These are phyloP conservation scores for Amaranthus palmeri DNA, from an alignment of 148 eudicot species.

Conservation along the genomic window DNA sequence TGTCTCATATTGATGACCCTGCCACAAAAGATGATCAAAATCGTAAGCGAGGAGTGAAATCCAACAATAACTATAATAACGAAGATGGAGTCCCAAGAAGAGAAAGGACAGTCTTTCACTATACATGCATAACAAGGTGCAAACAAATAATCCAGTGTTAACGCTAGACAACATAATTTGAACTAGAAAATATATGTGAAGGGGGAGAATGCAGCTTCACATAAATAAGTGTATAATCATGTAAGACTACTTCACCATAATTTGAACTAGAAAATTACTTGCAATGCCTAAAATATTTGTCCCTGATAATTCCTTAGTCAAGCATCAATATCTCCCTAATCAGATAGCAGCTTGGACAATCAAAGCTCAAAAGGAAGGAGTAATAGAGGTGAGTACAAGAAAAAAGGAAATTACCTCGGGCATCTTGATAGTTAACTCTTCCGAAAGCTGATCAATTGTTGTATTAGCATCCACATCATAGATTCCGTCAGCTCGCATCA, in stretches of 20 bases:
- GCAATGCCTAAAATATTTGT: background rate
- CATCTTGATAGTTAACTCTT: slow-evolving; percentile 82
- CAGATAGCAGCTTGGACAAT: background rate
- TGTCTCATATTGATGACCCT: slow-evolving; percentile 95
- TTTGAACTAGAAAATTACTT: background rate
- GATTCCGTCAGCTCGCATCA: slow-evolving; percentile 92
- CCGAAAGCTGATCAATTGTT: slow-evolving; percentile 91
- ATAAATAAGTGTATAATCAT: too few relatives aligned
- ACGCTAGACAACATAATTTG: background rate
- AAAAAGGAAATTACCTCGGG: slow-evolving; percentile 52
- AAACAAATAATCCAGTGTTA: background rate
- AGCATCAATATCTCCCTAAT: background rate
- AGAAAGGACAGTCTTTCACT: background rate
- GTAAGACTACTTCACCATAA: background rate
- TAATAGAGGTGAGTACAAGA: background rate
- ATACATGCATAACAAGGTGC: background rate
- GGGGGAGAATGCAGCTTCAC: too few relatives aligned
- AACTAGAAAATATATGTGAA: background rate
- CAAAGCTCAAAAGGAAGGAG: background rate
- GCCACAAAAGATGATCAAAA: slow-evolving; percentile 11
- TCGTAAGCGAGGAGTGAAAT: background rate
- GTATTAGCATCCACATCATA: slow-evolving; percentile 99
- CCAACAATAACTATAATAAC: background rate
- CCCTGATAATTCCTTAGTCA: background rate
- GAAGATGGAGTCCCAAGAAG: background rate